Base-by-base conservation (phyloP, 140 eudicot species). In the Bidens hawaiensis region DNA sequence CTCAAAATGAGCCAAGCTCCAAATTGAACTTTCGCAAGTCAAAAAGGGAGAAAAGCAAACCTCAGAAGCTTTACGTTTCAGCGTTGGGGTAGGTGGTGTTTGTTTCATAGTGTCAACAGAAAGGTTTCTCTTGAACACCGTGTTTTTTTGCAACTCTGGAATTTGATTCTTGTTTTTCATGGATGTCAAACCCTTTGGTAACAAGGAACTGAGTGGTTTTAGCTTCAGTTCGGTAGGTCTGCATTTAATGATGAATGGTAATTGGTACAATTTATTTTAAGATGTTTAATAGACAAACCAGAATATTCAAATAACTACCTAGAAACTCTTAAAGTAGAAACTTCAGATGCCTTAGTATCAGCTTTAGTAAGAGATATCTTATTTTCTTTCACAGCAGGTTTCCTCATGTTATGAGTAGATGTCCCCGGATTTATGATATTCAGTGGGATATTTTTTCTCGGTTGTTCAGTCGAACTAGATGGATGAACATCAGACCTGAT, bases 21-120 rank as follows among this genome's bases (percentile, higher is more conserved):
- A n/a, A n/a, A n/a, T n/a, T n/a, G n/a, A n/a, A n/a, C n/a, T n/a
- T n/a, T n/a, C n/a, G n/a, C n/a, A n/a, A n/a, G n/a, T n/a, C n/a
- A n/a, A n/a, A n/a, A 28, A 15, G 43, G 42, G 15, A 38, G 14
- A 41, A 59, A 65, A 74, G 55, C 21, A n/a, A 47, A 91, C 96
- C 98, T 87, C 95, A 19, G 42, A 47, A 22, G 74, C 18, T 71
- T 90, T 90, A 73, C 99, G 78, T 76, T 91, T 91, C 60, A 81
- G 68, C 36, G 82, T 72, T 13, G 67, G 78, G 25, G 76, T 57
- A n/a, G 73, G 48, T 65, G 80, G 73, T 55, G 72, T 65, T 77
- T 74, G 80, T 66, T 75, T 82, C 67, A 67, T 67, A 50, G 60
- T 61, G 64, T 49, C 73, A 49, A 36, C 73, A 69, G 74, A 46